A percentile compares a stretch with the other conserved stretches of the same genome.
phyloP scores from a whole-genome alignment of 257 asterid genomes.

The Capsicum chinense region DNA sequence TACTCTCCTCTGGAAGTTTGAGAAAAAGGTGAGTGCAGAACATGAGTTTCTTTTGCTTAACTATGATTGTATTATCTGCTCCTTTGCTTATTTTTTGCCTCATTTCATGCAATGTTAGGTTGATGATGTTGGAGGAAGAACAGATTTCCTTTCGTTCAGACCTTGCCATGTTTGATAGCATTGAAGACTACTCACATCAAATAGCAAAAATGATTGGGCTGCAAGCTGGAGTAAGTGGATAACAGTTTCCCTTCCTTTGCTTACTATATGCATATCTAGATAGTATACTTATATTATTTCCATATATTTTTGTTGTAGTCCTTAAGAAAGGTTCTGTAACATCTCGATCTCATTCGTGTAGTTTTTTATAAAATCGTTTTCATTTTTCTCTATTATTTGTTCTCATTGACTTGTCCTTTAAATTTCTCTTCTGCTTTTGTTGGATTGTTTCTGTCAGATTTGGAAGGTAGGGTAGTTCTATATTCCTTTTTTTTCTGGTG shows the following conservation, averaged over 20 bases:
- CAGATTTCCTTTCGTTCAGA: constrained; percentile 94
- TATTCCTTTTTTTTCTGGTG: constrained; percentile 21
- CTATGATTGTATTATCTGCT: constrained; percentile 10
- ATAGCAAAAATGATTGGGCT: constrained; percentile 96
- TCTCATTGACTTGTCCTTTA: not conserved
- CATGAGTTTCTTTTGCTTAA: constrained; percentile 31
- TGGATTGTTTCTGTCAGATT: not conserved
- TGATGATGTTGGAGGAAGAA: constrained; percentile 99
- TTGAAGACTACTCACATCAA: constrained; percentile 97
- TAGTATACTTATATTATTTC: not conserved
- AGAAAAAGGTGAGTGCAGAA: constrained; percentile 74
- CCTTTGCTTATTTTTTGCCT: constrained; percentile 22
- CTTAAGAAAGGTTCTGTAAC: not conserved
- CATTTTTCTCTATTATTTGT: not conserved
- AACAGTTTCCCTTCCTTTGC: not conserved
- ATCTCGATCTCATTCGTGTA: not conserved
- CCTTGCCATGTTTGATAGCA: constrained; percentile 78
- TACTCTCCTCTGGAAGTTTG: constrained; percentile 89
- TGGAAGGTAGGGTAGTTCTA: not conserved
- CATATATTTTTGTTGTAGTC: not conserved
- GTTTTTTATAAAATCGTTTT: not conserved
- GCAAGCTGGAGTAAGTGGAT: constrained; percentile 83
- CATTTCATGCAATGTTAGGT: constrained; percentile 50
- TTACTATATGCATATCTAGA: not conserved
- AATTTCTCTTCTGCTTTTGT: not conserved